phyloP scores from a whole-genome alignment of 208 protist genomes.

The Wallacemonas rigidus region DNA sequence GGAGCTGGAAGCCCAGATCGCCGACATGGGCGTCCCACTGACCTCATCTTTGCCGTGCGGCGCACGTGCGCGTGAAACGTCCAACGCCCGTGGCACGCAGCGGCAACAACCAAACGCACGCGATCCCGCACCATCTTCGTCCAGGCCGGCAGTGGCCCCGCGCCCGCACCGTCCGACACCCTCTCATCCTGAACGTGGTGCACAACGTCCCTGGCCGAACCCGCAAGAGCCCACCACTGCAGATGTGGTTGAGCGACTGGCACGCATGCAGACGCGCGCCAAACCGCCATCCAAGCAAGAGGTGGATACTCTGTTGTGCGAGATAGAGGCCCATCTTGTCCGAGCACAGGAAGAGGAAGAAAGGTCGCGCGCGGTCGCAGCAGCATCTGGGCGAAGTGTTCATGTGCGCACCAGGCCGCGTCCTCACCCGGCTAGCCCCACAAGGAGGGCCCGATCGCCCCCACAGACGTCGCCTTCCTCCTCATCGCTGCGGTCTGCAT shows the following conservation, averaged over 20 bases:
- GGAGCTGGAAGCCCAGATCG: conserved; percentile 5
- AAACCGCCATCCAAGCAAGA: conserved; percentile 24
- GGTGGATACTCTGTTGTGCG: conserved; percentile 37
- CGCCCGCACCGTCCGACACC: too few relatives aligned
- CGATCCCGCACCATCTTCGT: too few relatives aligned
- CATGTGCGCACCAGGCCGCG: neutral
- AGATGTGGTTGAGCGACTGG: conserved; percentile 25
- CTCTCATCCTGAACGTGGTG: too few relatives aligned
- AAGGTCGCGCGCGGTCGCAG: neutral
- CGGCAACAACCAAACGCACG: too few relatives aligned
- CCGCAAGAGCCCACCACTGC: neutral
- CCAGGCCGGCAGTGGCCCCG: too few relatives aligned
- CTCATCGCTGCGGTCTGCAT: neutral
- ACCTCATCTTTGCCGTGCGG: neutral
- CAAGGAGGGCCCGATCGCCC: neutral
- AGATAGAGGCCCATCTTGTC: conserved; percentile 38
- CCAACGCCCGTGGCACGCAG: neutral
- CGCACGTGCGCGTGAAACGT: neutral
- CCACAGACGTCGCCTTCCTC: neutral
- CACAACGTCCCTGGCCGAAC: too few relatives aligned
- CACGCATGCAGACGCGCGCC: conserved; percentile 27
- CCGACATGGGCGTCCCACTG: conserved; percentile 13
- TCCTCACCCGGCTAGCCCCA: neutral
- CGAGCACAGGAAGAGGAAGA: neutral
- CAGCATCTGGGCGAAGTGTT: too few relatives aligned